A percentile compares a stretch with the other conserved stretches of the same genome.
phyloP scores from a whole-genome alignment of 257 asterid genomes.

The Mitragyna speciosa region DNA sequence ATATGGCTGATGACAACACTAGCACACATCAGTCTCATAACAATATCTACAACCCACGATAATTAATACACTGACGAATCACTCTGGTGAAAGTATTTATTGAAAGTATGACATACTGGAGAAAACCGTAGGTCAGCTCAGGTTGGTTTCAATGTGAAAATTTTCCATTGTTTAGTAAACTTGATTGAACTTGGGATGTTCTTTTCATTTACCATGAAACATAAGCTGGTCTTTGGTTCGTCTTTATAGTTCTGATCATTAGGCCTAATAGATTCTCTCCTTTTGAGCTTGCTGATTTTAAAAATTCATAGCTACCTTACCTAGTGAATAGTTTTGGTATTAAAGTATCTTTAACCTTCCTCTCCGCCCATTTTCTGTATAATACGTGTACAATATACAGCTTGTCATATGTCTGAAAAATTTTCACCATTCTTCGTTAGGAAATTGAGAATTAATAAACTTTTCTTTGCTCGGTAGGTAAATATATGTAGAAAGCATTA shows the following conservation, averaged over 20 bases:
- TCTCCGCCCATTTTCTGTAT: neutral
- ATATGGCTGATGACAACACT: slow-evolving; percentile 13
- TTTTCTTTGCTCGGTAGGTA: neutral
- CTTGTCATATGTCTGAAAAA: neutral
- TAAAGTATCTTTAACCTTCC: too few relatives aligned
- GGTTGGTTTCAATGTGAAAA: neutral
- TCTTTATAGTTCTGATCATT: too few relatives aligned
- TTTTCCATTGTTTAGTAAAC: neutral
- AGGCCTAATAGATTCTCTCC: too few relatives aligned
- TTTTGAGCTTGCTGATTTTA: neutral
- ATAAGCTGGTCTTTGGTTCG: neutral
- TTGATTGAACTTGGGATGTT: neutral
- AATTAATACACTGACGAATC: neutral
- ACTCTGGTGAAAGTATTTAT: neutral
- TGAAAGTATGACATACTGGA: neutral
- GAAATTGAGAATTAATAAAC: neutral
- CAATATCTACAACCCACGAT: too few relatives aligned
- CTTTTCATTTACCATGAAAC: neutral
- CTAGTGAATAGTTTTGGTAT: too few relatives aligned
- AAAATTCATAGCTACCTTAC: neutral
- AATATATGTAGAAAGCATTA: too few relatives aligned
- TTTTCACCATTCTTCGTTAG: neutral
- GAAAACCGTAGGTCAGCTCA: neutral
- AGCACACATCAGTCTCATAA: too few relatives aligned
- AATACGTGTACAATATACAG: slow-evolving; percentile 5